Base-by-base conservation (phyloP, 495 filamentous ascomycete genomes). In the Aspergillus avenaceus region DNA sequence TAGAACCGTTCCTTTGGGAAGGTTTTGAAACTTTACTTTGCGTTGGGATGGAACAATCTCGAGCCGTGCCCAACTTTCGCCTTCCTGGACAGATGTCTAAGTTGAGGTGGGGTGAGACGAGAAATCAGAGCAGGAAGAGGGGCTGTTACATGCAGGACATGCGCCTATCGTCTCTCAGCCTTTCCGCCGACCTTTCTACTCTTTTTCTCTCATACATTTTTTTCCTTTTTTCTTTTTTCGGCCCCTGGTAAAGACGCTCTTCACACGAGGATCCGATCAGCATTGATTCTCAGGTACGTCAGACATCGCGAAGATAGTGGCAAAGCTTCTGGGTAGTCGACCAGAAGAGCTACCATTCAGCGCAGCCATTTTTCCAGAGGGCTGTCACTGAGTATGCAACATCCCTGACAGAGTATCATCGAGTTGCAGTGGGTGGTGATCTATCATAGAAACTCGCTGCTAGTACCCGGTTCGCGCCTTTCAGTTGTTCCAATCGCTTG, bases 241-340 rank as follows among this genome's bases (percentile, higher is more conserved):
- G n/a, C n/a, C n/a, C n/a, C n/a, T n/a, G n/a, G n/a, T n/a, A n/a
- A n/a, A n/a, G n/a, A n/a, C n/a, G n/a, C n/a, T n/a, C n/a, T n/a
- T n/a, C n/a, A n/a, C n/a, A n/a, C n/a, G n/a, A n/a, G n/a, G n/a
- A n/a, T n/a, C n/a, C n/a, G 34, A 18, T 18, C 34, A 19, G 34
- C 34, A 9, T 6, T 21, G 21, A 21, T 8, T 13, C 34, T 12
- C n/a, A n/a, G n/a, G n/a, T 21, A 38, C 34, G 21, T 7, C 3
- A 7, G 18, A 16, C 34, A 19, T 19, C 34, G 18, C 16, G 12
- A 38, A 18, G 25, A 16, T 44, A 36, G 48, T 34, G 38, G 26
- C 52, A 49, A 52, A 27, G 21, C 40, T 6, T 47, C 52, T 50
- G 53, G 48, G 53, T 54, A 50, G 57, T 56, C 55, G 56, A 60